phyloP scores from a whole-genome alignment of 2,329 filamentous ascomycete species.

The Arthrobotrys megalospora region DNA sequence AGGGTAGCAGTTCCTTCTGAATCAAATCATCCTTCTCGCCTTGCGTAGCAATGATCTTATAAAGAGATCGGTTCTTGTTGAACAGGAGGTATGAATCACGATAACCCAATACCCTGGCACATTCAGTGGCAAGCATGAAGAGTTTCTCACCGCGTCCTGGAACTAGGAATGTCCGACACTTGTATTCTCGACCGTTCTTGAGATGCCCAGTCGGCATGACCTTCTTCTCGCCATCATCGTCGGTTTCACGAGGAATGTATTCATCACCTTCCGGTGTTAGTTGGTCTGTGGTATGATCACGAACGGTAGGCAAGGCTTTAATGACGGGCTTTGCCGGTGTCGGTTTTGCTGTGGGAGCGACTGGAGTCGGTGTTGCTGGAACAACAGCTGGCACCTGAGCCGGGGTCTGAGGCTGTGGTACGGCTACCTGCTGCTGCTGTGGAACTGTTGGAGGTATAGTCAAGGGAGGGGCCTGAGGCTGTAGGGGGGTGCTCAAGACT shows the following conservation, averaged over 20 bases:
- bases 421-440: conserved; percentile 50
- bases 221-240: conserved; percentile 95
- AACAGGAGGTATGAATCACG: conserved; percentile 99
- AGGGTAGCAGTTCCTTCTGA: conserved; percentile 92
- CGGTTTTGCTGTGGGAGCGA: conserved; percentile 64
- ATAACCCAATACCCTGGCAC: conserved; percentile 95
- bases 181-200: conserved; percentile 87
- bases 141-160: conserved; percentile 84
- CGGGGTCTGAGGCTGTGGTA: conserved; percentile 59
- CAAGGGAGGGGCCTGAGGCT: conserved; percentile 63
- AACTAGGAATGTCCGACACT: conserved; percentile 94
- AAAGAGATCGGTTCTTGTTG: conserved; percentile 94
- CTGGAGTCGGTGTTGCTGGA: conserved; percentile 41
- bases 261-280: conserved; percentile 90
- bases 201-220: conserved; percentile 86
- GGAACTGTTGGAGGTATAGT: conserved; percentile 63
- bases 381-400: conserved; percentile 49
- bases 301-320: conserved; percentile 93
- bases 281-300: conserved; percentile 97
- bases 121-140: conserved; percentile 99
- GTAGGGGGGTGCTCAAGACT: conserved; percentile 63
- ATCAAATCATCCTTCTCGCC: conserved; percentile 99
- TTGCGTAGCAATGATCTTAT: conserved; percentile 98
- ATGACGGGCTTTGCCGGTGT: conserved; percentile 86
- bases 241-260: conserved; percentile 92